Conservation (phyloP, 2,329 filamentous ascomycete species). For the Juglanconis oblonga region DNA sequence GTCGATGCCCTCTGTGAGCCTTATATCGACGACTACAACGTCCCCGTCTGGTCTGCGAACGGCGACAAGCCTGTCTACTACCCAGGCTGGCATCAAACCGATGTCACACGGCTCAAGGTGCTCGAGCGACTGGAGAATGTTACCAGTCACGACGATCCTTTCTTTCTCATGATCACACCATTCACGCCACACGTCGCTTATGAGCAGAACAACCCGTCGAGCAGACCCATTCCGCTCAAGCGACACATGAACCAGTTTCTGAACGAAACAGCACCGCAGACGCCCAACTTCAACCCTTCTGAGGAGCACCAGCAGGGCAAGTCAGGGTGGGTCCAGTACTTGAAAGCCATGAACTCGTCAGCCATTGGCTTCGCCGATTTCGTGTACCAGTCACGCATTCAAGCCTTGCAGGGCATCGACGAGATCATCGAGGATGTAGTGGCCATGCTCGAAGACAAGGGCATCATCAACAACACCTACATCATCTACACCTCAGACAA, state of each 20-base stretch:
- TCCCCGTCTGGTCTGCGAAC: conserved; percentile 25
- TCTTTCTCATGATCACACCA: conserved; percentile 22
- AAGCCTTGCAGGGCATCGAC: conserved; percentile 29
- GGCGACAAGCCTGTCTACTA: conserved; percentile 21
- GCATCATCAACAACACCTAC: conserved; percentile 26
- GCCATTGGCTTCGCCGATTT: conserved; percentile 20
- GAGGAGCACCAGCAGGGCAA: conserved; percentile 19
- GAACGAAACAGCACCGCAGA: conserved; percentile 19
- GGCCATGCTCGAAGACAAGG: conserved; percentile 24
- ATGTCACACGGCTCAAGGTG: conserved; percentile 25
- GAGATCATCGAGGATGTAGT: conserved; percentile 32
- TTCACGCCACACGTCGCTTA: conserved; percentile 22
- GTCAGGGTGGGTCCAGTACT: conserved; percentile 20
- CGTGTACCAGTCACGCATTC: conserved; percentile 21
- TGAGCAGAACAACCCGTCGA: conserved; percentile 14
- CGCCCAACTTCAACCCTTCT: conserved; percentile 25
- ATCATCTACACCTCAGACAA: conserved; percentile 25
- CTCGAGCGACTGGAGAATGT: conserved; percentile 21
- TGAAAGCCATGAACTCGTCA: conserved; percentile 20
- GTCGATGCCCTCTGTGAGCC: conserved; percentile 25
- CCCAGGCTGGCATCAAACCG: conserved; percentile 23
- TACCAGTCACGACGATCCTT: conserved; percentile 19
- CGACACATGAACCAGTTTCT: conserved; percentile 21
- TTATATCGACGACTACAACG: conserved; percentile 27
- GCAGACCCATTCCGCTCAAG: conserved; percentile 17